Evolutionary conservation across 305 asterid species (phyloP).

Genomic region (Fraxinus paxiana): DNA sequence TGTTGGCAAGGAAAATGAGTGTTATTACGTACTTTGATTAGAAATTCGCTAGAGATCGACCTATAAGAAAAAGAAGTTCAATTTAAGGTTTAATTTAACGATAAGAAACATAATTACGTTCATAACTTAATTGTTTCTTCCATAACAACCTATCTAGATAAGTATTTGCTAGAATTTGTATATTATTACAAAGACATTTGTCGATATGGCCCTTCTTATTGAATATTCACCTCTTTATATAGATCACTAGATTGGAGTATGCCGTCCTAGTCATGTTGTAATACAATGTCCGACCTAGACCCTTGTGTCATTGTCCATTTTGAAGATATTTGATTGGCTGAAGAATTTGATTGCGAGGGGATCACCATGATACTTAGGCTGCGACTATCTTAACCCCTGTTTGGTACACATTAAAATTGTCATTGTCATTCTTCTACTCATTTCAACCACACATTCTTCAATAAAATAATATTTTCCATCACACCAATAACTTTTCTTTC

Average conservation of each 20-base stretch:
- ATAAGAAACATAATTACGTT: not conserved
- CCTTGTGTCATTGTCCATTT: not conserved
- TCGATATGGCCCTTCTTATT: not conserved
- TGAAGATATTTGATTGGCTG: not conserved
- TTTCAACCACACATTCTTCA: too few relatives aligned
- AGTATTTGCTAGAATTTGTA: not conserved
- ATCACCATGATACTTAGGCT: not conserved
- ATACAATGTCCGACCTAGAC: not conserved
- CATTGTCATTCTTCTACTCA: too few relatives aligned
- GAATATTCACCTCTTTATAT: too few relatives aligned
- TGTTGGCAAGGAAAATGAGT: slow-evolving; percentile 8
- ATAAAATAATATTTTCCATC: too few relatives aligned
- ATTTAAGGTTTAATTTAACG: not conserved
- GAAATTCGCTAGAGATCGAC: not conserved
- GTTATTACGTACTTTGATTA: not conserved
- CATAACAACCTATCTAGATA: not conserved
- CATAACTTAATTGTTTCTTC: not conserved
- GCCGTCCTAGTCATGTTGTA: not conserved
- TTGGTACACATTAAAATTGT: too few relatives aligned
- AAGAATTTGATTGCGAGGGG: not conserved
- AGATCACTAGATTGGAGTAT: not conserved
- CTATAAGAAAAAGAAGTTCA: not conserved
- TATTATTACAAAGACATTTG: not conserved
- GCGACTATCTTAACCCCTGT: too few relatives aligned
- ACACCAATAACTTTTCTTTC: too few relatives aligned